Conservation (phyloP, 441 rosid species). For the Pelargonium citronellum region DNA sequence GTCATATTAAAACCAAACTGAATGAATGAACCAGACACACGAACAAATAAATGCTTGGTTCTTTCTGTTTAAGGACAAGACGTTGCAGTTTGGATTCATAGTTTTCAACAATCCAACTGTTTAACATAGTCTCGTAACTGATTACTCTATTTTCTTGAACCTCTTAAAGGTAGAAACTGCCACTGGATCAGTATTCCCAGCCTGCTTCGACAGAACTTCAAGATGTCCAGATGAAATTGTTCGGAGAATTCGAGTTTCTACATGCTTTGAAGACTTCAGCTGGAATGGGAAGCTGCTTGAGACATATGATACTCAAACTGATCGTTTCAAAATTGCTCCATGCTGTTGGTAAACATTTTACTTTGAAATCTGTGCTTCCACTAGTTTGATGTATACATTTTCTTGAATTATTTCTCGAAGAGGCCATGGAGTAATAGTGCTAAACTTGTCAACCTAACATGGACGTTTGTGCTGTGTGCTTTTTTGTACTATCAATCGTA, state of each 20-base stretch:
- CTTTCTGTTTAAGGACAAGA: neutral
- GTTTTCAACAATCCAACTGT: neutral
- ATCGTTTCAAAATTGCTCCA: constrained; percentile 61
- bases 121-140: neutral
- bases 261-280: constrained; percentile 44
- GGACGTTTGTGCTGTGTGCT: too few species aligned
- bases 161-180: constrained; percentile 56
- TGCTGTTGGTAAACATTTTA: constrained; percentile 52
- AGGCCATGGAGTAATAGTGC: neutral
- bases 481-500: constrained; percentile 23
- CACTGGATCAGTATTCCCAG: constrained; percentile 52
- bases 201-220: constrained; percentile 55
- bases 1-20: too few species aligned
- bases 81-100: neutral
- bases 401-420: neutral
- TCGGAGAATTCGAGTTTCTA: constrained; percentile 56
- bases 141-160: constrained; percentile 6
- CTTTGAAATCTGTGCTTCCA: neutral
- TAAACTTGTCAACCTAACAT: neutral
- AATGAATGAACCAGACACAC: too few species aligned
- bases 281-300: constrained; percentile 71
- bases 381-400: neutral
- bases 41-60: neutral
- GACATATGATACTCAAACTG: constrained; percentile 64
- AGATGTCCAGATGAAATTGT: constrained; percentile 84